These are phyloP conservation scores for Cryptococcus depauperatus DNA, from an alignment of 1,284 basidiomycete genomes.

Conservation along the genomic window DNA sequence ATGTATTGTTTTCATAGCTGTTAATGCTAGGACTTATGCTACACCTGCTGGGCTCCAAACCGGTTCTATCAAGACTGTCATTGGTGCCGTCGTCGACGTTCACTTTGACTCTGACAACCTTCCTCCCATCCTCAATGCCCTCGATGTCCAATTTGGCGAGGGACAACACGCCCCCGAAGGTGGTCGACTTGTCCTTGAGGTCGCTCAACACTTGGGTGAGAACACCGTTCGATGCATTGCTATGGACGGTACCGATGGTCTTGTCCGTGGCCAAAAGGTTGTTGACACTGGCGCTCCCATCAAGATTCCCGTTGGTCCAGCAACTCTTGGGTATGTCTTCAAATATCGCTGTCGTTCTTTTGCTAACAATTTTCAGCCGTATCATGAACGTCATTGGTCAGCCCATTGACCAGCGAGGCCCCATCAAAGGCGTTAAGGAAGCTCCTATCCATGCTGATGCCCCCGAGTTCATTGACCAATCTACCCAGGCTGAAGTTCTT, in stretches of 20 bases:
- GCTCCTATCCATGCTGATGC: constrained; percentile 93
- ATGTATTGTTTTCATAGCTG: constrained; percentile 10
- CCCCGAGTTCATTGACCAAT: constrained; percentile 94
- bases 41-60: constrained; percentile 66
- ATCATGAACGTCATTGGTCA: constrained; percentile 99
- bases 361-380: constrained; percentile 47
- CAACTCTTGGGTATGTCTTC: constrained; percentile 60
- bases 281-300: constrained; percentile 94
- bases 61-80: constrained; percentile 86
- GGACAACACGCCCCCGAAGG: constrained; percentile 48
- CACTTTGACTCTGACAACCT: constrained; percentile 85
- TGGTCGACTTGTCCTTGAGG: constrained; percentile 90
- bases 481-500: constrained; percentile 93
- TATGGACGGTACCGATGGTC: constrained; percentile 99
- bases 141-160: constrained; percentile 82
- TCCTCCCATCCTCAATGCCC: constrained; percentile 94
- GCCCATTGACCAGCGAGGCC: constrained; percentile 98
- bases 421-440: constrained; percentile 87
- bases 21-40: constrained; percentile 67
- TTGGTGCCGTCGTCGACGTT: constrained; percentile 98
- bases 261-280: constrained; percentile 96
- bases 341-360: background rate
- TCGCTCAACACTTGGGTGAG: constrained; percentile 95
- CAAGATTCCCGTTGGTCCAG: constrained; percentile 88
- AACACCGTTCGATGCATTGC: constrained; percentile 97